Conservation (phyloP, 1,284 basidiomycete genomes). For the Anthracocystis panici-leucophaei region DNA sequence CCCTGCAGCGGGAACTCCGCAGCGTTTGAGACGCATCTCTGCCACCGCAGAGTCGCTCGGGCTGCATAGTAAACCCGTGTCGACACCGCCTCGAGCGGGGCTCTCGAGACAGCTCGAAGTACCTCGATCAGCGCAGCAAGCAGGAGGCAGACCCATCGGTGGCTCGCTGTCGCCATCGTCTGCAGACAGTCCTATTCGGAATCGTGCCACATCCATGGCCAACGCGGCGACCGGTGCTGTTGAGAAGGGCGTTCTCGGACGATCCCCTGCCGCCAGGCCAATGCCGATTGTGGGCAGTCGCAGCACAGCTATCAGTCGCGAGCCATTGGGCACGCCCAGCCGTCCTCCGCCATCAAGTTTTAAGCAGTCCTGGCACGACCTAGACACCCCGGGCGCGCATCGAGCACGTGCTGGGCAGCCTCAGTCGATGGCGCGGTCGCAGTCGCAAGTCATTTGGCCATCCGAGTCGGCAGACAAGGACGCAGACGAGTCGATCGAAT, state of each 20-base stretch:
- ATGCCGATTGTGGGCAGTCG: slow-evolving; percentile 26
- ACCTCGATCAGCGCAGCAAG: slow-evolving; percentile 11
- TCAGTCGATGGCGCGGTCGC: slow-evolving; percentile 38
- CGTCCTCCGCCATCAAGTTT: slow-evolving; percentile 49
- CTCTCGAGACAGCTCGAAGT: slow-evolving; percentile 31
- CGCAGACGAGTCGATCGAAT: slow-evolving; percentile 41
- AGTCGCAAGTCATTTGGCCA: slow-evolving; percentile 40
- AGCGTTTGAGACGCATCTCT: slow-evolving; percentile 41
- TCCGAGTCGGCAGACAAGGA: slow-evolving; percentile 10
- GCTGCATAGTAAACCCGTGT: slow-evolving; percentile 23
- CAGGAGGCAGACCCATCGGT: slow-evolving; percentile 8
- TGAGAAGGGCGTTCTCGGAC: slow-evolving; percentile 42
- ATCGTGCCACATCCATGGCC: slow-evolving; percentile 43
- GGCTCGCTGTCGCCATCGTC: slow-evolving; percentile 29
- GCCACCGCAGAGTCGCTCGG: slow-evolving; percentile 44
- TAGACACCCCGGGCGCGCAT: slow-evolving; percentile 11
- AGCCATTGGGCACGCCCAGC: slow-evolving; percentile 25
- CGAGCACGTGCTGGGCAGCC: slow-evolving; percentile 4
- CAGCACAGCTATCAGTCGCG: slow-evolving; percentile 6
- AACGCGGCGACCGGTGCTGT: slow-evolving; percentile 38
- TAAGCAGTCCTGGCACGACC: slow-evolving; percentile 39
- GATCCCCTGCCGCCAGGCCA: slow-evolving; percentile 24
- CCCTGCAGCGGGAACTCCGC: slow-evolving; percentile 25
- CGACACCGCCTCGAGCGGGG: slow-evolving; percentile 32
- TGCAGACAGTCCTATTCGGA: slow-evolving; percentile 29